Evolutionary conservation across 805 yeast species (phyloP), one percentile per base, ranked within the genome.

Genomic region (Candida khao-thaluensis): DNA sequence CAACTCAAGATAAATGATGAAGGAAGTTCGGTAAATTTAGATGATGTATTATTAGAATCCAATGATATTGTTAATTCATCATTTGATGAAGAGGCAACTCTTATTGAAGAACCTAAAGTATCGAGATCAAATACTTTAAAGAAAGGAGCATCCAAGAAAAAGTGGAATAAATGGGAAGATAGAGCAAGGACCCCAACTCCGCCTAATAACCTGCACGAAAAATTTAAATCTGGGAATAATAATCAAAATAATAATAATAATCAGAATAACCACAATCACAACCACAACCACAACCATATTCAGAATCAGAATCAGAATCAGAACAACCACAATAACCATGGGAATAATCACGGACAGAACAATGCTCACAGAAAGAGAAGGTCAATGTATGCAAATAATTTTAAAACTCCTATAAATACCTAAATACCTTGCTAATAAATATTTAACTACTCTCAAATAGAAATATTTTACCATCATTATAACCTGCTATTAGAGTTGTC

Each of bases 21-120:
- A 16, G 38, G 37, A 12, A 26, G 22, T 21, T 59, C 58, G 7
- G 45, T 69, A 21, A 65, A 69, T 37, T 44, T 69, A 30, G 66
- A 62, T 20, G 62, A 56, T 14, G 42, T 69, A 20, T 56, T 68
- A 32, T 49, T 41, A 27, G 69, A 66, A 28, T 49, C 68, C 2
- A 58, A 51, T 34, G 65, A 60, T 26, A 50, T 62, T 4, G 51
- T 66, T 32, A 52, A 59, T 17, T 56, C 53, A 9, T 55, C 66
- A 8, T 60, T 61, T 49, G 68, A 62, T 38, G 67, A 63, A 35
- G 69, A 61, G 20, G 57, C 56, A 4, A 57, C 62, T 5, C 44
- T 60, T 23, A 48, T 54, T 12, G 49, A 46, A 12, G 48, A 42
- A 20, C 36, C 37, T 16, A 41, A 43, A 31, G 18, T 43, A n/a